A percentile compares a stretch with the other conserved stretches of the same genome.
These are phyloP conservation scores for Hirsutella rhossiliensis DNA, from an alignment of 2,329 filamentous ascomycete genomes.

Conservation along the genomic window DNA sequence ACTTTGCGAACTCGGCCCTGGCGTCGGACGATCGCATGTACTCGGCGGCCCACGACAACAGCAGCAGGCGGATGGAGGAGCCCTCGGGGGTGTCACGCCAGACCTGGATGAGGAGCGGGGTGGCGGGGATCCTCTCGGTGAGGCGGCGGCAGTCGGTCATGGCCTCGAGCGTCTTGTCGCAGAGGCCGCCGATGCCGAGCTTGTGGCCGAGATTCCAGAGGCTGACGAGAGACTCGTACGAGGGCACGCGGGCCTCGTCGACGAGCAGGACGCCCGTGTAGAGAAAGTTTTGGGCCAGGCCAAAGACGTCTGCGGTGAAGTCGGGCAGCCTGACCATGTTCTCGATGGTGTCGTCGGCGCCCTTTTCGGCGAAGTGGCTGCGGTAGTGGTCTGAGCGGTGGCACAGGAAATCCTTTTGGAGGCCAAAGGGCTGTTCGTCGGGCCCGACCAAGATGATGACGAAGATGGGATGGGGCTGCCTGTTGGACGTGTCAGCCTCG, in stretches of 20 bases:
- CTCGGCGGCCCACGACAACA: slow-evolving; percentile 50
- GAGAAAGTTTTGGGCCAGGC: slow-evolving; percentile 41
- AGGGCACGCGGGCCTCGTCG: slow-evolving; percentile 27
- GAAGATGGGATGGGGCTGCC: slow-evolving; percentile 42
- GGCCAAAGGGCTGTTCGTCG: slow-evolving; percentile 40
- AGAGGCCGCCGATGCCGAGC: slow-evolving; percentile 41
- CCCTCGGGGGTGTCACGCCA: slow-evolving; percentile 51
- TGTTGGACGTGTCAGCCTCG: slow-evolving; percentile 12
- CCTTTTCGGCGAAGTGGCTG: slow-evolving; percentile 26
- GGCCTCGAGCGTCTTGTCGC: slow-evolving; percentile 40
- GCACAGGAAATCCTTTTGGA: slow-evolving; percentile 47
- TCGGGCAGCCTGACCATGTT: slow-evolving; percentile 37
- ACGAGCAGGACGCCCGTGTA: slow-evolving; percentile 38
- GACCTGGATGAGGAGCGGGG: slow-evolving; percentile 45
- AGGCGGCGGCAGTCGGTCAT: slow-evolving; percentile 43
- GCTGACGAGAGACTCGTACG: slow-evolving; percentile 41
- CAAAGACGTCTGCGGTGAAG: slow-evolving; percentile 36
- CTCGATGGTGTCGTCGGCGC: slow-evolving; percentile 29
- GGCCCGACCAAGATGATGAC: slow-evolving; percentile 41
- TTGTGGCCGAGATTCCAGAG: slow-evolving; percentile 44
- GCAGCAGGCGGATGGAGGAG: slow-evolving; percentile 44
- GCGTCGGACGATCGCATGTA: slow-evolving; percentile 47
- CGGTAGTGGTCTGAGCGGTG: slow-evolving; percentile 37
- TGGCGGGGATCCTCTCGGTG: slow-evolving; percentile 44
- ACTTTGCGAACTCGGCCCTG: slow-evolving; percentile 45